A percentile compares a stretch with the other conserved stretches of the same genome.
Conservation (phyloP, 2,329 filamentous ascomycete genomes). For the Aspergillus costaricaensis region DNA sequence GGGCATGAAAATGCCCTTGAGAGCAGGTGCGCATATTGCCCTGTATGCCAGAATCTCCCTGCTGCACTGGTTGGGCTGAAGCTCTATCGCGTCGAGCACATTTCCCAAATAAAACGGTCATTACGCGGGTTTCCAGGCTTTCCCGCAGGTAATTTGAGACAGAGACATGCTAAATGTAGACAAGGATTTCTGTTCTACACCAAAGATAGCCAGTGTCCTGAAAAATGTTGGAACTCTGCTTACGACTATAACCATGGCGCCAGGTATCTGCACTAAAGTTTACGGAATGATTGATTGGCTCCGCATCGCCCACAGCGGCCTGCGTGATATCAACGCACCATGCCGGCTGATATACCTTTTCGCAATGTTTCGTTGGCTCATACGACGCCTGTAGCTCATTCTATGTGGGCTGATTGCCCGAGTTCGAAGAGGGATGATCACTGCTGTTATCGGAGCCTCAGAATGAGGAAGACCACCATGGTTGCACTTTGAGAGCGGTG, state of each 20-base stretch:
- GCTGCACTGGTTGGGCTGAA: conserved; percentile 39
- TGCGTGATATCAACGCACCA: conserved; percentile 54
- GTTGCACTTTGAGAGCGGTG: conserved; percentile 47
- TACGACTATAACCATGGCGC: no score
- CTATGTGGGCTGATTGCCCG: conserved; percentile 37
- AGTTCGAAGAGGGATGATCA: conserved; percentile 38
- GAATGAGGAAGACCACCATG: conserved; percentile 48
- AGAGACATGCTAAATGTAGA: background rate
- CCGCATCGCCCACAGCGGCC: conserved; percentile 31
- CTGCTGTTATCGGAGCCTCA: conserved; percentile 48
- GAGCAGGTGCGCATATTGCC: conserved; percentile 36
- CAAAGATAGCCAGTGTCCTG: no score
- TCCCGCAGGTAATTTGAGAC: background rate
- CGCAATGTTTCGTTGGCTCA: conserved; percentile 71
- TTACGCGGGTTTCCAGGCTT: conserved; percentile 29
- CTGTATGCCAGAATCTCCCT: conserved; percentile 39
- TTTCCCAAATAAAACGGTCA: conserved; percentile 37
- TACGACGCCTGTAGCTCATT: conserved; percentile 46
- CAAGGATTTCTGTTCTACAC: background rate
- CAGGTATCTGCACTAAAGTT: no score
- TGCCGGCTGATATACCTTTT: conserved; percentile 60
- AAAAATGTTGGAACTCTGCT: no score
- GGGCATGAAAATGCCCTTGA: conserved; percentile 28
- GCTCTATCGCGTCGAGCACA: conserved; percentile 31
- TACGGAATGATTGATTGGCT: no score